Percentiles rank a stretch among this genome's conserved stretches.
Conservation (phyloP, 306 rosid species). For the Vigna radiata region DNA sequence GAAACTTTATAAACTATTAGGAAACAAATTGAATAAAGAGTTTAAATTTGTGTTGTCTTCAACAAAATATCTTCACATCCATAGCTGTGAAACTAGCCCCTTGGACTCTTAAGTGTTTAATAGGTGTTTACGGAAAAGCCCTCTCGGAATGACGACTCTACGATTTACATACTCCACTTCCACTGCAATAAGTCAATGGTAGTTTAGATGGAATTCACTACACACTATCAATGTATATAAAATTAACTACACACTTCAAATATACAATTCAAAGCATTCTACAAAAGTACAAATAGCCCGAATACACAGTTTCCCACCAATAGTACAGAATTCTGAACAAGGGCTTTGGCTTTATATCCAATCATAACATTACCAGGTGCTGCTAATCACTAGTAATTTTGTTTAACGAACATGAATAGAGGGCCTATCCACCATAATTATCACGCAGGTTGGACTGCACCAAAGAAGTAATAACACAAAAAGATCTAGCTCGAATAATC, state of each 20-base stretch:
- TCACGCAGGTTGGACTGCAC: neutral
- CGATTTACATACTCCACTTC: neutral
- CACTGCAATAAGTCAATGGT: constrained; percentile 5
- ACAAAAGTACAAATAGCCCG: constrained; percentile 10
- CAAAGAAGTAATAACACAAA: constrained; percentile 1
- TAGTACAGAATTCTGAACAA: constrained; percentile 17
- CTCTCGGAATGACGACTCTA: neutral
- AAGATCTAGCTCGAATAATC: constrained; percentile 7
- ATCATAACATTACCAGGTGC: constrained; percentile 6
- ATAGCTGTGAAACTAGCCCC: constrained; percentile 13
- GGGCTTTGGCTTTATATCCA: neutral
- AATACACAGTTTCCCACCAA: constrained; percentile 11
- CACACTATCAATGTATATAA: neutral
- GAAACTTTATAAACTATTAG: neutral
- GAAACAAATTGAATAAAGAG: neutral
- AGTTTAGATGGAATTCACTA: neutral
- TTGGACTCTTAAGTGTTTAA: neutral
- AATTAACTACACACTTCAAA: constrained; percentile 24
- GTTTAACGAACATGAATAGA: constrained; percentile 2
- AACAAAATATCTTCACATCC: neutral
- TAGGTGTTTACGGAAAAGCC: neutral
- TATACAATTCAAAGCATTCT: constrained; percentile 19
- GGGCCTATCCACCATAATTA: constrained; percentile 5
- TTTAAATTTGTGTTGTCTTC: neutral
- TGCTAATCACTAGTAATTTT: neutral